Conservation (phyloP, 139 green algal species). For the Bryopsis sp. region DNA sequence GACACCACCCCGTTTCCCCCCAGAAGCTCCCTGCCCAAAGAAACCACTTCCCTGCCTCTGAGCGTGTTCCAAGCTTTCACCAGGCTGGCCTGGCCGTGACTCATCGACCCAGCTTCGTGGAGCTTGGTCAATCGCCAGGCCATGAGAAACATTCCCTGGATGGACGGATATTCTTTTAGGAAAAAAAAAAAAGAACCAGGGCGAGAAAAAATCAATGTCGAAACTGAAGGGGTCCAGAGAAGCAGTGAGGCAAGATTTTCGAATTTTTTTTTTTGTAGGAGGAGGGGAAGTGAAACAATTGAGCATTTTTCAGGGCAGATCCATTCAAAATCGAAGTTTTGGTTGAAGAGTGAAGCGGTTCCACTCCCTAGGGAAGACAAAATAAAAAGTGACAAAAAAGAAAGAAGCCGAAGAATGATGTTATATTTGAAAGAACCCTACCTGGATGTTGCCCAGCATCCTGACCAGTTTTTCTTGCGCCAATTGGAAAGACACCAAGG, state of each 20-base stretch:
- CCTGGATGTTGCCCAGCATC: slow-evolving; percentile 78
- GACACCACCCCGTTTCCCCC: slow-evolving; percentile 86
- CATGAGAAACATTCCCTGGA: slow-evolving; percentile 69
- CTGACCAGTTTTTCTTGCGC: slow-evolving; percentile 79
- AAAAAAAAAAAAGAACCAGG: no score
- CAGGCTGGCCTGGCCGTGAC: slow-evolving; percentile 66
- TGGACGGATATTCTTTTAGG: no score
- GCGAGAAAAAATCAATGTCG: no score
- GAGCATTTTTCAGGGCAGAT: no score
- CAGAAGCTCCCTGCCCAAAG: slow-evolving; percentile 80
- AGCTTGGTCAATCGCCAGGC: slow-evolving; percentile 70
- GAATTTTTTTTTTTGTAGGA: no score
- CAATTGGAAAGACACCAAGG: slow-evolving; percentile 77
- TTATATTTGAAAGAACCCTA: no score
- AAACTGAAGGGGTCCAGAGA: slow-evolving; percentile 28
- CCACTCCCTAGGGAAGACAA: no score
- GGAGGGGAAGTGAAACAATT: neutral
- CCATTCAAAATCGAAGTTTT: no score
- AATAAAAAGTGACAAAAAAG: no score
- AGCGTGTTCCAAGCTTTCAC: slow-evolving; percentile 87
- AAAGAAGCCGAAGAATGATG: no score
- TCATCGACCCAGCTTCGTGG: slow-evolving; percentile 74
- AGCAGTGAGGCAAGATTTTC: neutral
- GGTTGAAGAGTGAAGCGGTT: no score
- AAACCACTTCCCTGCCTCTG: slow-evolving; percentile 56